A percentile compares a stretch with the other conserved stretches of the same genome.
Evolutionary conservation across 2,329 filamentous ascomycete genomes (phyloP).

Genomic region (Hirsutella thompsonii): DNA sequence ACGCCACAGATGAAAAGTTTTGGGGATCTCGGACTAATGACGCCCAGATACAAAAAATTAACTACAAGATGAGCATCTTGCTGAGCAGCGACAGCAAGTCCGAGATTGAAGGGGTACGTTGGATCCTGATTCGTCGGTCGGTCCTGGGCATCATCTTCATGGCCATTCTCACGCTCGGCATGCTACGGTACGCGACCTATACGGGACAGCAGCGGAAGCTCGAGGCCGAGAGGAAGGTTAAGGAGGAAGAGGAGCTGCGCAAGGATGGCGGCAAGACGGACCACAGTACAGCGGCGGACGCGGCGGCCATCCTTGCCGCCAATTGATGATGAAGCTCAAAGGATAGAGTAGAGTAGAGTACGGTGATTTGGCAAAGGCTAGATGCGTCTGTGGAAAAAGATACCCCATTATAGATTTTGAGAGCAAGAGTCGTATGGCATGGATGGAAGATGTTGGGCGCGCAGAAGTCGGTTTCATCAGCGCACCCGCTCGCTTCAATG

Average conservation of each 20-base stretch:
- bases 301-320: slow-evolving; percentile 44
- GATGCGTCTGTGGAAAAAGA: too few species aligned
- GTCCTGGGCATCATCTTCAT: slow-evolving; percentile 54
- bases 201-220: slow-evolving; percentile 35
- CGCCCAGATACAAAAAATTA: slow-evolving; percentile 72
- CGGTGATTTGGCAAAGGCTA: too few species aligned
- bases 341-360: not conserved
- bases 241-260: slow-evolving; percentile 28
- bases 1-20: not conserved
- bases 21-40: too few species aligned
- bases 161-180: slow-evolving; percentile 46
- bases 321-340: slow-evolving; percentile 23
- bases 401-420: too few species aligned
- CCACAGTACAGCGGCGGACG: slow-evolving; percentile 33
- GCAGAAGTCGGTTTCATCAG: too few species aligned
- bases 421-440: too few species aligned
- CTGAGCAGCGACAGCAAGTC: slow-evolving; percentile 85
- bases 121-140: slow-evolving; percentile 60
- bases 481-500: too few species aligned
- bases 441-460: too few species aligned
- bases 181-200: slow-evolving; percentile 47
- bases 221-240: slow-evolving; percentile 29
- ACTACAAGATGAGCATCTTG: slow-evolving; percentile 87
- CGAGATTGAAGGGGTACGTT: slow-evolving; percentile 81
- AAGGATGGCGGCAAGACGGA: slow-evolving; percentile 32